Base-by-base conservation (phyloP, 768 basidiomycete species). In the Cytidiella melzeri region DNA sequence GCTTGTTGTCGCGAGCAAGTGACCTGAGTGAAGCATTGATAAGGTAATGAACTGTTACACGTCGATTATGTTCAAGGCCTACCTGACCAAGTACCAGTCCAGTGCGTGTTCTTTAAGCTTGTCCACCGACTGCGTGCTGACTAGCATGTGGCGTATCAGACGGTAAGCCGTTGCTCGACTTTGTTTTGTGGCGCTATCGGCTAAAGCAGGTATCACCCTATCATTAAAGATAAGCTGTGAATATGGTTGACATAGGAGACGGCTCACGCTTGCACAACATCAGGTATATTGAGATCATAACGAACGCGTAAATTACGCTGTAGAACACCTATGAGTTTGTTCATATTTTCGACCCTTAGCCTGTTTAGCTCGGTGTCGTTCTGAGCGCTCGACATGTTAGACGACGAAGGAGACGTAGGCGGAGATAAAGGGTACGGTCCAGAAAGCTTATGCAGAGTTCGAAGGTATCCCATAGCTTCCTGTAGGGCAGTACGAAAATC, bases 71-170 rank as follows among this genome's bases (percentile, higher is more conserved):
- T n/a, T n/a, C n/a, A n/a, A n/a, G n/a, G 60, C 74, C 44, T 54
- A 93, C 93, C 87, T 87, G 55, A 97, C 80, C 41, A 98, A 80
- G 60, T 89, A 92, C 84, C 90, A 93, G 56, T 96, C 92, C 27
- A 96, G 64, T 15, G 83, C 76, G 19, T 80, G 75, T 48, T 72
- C 72, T 11, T 77, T 74, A 26, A 96, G 69, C 19, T 70, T 72
- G 48, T 77, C 75, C 41, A 92, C 84, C 0, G 83, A 81, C n/a
- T 83, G 74, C 0, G 70, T 60, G 57, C 93, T 91, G 3, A 92
- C 79, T 5, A 94, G 63, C 1, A 79, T 69, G 59, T 93, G 84
- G 18, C 95, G 80, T 15, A 97, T 72, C 2, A 94, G 72, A 38
- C 92, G 76, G 66, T 95, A 98, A 0, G 85, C 87, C 1, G 82